Percentiles rank a stretch among this genome's conserved stretches.
phyloP scores from a whole-genome alignment of 2,329 filamentous ascomycete species.

The Diplodia scrobiculata region DNA sequence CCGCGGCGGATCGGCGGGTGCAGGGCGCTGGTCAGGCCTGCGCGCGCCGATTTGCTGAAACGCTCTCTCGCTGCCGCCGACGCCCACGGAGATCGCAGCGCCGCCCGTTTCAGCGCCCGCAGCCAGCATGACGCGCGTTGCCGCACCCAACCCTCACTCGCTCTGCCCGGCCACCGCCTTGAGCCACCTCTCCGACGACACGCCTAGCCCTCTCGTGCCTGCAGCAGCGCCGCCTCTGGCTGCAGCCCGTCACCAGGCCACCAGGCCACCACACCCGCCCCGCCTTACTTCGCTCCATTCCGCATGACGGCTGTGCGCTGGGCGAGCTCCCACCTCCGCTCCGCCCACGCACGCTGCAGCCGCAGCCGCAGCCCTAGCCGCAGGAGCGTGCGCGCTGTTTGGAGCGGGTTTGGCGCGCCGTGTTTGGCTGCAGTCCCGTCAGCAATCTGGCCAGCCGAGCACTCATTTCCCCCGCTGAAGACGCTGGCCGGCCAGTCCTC shows the following conservation, averaged over 20 bases:
- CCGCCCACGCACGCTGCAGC: neutral
- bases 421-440: neutral
- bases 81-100: slow-evolving; percentile 17
- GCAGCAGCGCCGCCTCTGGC: neutral
- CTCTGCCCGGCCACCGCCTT: neutral
- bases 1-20: slow-evolving; percentile 16
- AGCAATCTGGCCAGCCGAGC: slow-evolving; percentile 12
- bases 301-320: slow-evolving; percentile 11
- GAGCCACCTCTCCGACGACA: neutral
- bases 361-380: neutral
- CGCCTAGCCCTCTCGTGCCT: slow-evolving; percentile 14
- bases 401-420: slow-evolving; percentile 11
- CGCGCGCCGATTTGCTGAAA: slow-evolving; percentile 25
- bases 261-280: neutral
- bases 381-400: slow-evolving; percentile 11
- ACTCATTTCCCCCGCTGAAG: slow-evolving; percentile 22
- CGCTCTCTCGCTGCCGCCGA: neutral
- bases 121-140: slow-evolving; percentile 24
- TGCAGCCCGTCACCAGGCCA: neutral
- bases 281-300: slow-evolving; percentile 22
- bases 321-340: neutral
- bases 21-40: neutral
- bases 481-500: slow-evolving; percentile 8
- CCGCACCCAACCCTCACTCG: neutral
- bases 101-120: slow-evolving; percentile 25